phyloP scores from a whole-genome alignment of 129 eudicot genomes.

The Saussurea involucrata region DNA sequence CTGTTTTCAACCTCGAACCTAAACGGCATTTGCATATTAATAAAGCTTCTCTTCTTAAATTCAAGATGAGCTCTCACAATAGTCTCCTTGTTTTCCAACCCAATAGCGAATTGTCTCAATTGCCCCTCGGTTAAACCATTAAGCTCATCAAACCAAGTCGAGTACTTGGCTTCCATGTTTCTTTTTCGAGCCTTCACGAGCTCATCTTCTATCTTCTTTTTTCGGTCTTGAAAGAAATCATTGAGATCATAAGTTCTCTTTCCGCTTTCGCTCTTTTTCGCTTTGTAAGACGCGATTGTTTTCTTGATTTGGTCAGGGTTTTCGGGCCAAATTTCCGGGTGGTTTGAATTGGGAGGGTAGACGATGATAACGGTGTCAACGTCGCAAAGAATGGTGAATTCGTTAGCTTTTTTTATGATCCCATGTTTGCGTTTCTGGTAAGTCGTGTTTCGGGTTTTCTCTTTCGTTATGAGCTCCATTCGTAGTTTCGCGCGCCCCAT shows the following conservation, averaged over 20 bases:
- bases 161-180: conserved; percentile 47
- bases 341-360: conserved; percentile 32
- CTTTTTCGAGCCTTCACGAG: conserved; percentile 34
- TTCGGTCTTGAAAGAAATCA: conserved; percentile 44
- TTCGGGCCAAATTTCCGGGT: conserved; percentile 43
- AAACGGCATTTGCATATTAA: background rate
- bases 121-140: conserved; percentile 14
- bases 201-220: conserved; percentile 51
- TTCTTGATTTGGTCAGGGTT: conserved; percentile 17
- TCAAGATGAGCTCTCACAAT: conserved; percentile 25
- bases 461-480: conserved; percentile 52
- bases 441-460: conserved; percentile 43
- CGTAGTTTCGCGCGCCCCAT: conserved; percentile 30
- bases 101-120: conserved; percentile 22
- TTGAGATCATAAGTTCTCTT: conserved; percentile 28
- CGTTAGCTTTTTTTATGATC: conserved; percentile 44
- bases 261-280: conserved; percentile 25
- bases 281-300: conserved; percentile 31
- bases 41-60: conserved; percentile 15
- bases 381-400: conserved; percentile 51
- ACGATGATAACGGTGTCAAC: conserved; percentile 40
- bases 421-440: conserved; percentile 53
- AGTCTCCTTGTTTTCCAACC: conserved; percentile 29
- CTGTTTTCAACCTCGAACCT: background rate
- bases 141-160: conserved; percentile 40